Percentiles rank a stretch among this genome's conserved stretches.
Evolutionary conservation across 2,329 filamentous ascomycete species (phyloP).

Genomic region (Colletotrichum costaricense): DNA sequence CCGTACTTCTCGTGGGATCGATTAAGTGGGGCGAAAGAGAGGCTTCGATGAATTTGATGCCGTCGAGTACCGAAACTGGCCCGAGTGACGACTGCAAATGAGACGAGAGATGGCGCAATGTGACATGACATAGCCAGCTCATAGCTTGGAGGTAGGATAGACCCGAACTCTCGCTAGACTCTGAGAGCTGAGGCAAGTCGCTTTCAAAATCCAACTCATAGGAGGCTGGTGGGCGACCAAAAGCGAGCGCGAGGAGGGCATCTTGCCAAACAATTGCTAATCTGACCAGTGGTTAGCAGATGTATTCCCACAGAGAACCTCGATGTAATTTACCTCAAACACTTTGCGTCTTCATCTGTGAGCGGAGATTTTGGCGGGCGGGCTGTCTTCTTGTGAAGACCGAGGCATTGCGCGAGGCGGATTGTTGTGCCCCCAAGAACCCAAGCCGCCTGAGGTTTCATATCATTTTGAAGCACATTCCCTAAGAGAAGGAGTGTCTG

Average conservation of each 20-base stretch:
- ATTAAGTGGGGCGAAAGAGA: background rate
- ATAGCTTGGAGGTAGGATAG: background rate
- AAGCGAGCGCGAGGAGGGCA: background rate
- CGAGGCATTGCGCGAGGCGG: slow-evolving; percentile 25
- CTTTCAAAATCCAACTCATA: background rate
- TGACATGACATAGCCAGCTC: background rate
- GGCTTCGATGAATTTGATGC: background rate
- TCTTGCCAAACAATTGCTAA: background rate
- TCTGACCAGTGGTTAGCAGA: background rate
- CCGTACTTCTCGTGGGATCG: background rate
- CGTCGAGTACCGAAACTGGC: background rate
- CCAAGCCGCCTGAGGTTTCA: slow-evolving; percentile 35
- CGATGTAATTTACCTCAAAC: background rate
- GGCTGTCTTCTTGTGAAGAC: slow-evolving; percentile 1
- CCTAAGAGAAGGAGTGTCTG: slow-evolving; percentile 12
- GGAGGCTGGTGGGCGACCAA: background rate
- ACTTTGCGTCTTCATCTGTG: background rate
- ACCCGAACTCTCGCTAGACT: background rate
- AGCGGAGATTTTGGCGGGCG: background rate
- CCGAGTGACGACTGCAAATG: background rate
- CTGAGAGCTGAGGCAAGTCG: background rate
- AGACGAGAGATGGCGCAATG: background rate
- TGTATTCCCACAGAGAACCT: background rate
- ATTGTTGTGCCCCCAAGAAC: slow-evolving; percentile 27
- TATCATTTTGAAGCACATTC: slow-evolving; percentile 29